Evolutionary conservation across 495 filamentous ascomycete species (phyloP).

Genomic region (Bryoglossum gracile): DNA sequence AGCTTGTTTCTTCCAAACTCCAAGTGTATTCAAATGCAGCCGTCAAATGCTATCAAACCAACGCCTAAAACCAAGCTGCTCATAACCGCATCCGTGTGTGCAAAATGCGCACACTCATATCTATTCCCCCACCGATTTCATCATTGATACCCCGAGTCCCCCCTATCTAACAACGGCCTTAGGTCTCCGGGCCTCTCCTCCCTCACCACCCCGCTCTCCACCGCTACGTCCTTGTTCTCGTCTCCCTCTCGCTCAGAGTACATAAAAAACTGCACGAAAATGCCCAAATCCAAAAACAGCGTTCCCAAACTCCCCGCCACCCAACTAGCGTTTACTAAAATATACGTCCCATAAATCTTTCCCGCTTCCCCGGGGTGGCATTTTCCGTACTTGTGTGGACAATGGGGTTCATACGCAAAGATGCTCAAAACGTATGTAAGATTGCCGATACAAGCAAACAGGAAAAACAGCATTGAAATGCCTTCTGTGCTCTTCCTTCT

Average conservation of each 20-base stretch:
- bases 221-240: slow-evolving; percentile 4
- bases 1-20: too few species aligned
- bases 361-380: slow-evolving; percentile 50
- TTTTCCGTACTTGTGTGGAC: slow-evolving; percentile 29
- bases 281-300: slow-evolving; percentile 69
- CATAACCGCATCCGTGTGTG: too few species aligned
- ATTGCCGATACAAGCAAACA: slow-evolving; percentile 94
- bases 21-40: too few species aligned
- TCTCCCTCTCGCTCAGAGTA: slow-evolving; percentile 37
- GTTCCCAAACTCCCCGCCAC: slow-evolving; percentile 84
- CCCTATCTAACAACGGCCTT: slow-evolving; percentile 19
- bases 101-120: neutral
- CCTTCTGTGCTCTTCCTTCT: slow-evolving; percentile 85
- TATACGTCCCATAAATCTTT: slow-evolving; percentile 64
- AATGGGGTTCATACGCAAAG: slow-evolving; percentile 70
- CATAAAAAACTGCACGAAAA: slow-evolving; percentile 89
- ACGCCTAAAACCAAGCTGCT: too few species aligned
- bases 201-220: slow-evolving; percentile 4
- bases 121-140: too few species aligned
- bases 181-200: slow-evolving; percentile 5
- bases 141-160: slow-evolving; percentile 9
- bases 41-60: too few species aligned
- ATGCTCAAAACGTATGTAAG: slow-evolving; percentile 90
- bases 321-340: slow-evolving; percentile 85
- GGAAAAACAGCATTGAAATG: slow-evolving; percentile 85